Percentiles rank a stretch among this genome's conserved stretches.
phyloP scores from a whole-genome alignment of 495 filamentous ascomycete genomes.

The Apodospora peruviana region DNA sequence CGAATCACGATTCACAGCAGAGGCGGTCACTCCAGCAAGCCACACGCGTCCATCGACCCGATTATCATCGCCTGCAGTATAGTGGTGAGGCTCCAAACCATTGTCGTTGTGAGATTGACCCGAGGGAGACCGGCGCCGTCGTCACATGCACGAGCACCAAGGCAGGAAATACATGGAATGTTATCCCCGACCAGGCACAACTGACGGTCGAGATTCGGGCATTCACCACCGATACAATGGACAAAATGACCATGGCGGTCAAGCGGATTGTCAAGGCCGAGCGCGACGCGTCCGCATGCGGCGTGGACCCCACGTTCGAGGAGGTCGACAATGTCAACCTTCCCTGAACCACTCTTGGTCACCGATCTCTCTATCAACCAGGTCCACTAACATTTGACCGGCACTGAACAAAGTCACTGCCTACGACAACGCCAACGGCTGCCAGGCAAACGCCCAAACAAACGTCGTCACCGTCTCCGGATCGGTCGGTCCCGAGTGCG shows the following conservation, averaged over 20 bases:
- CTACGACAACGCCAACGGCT: too few relatives aligned
- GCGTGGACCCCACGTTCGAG: background rate
- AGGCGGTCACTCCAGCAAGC: slow-evolving; percentile 48
- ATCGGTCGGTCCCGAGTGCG: too few relatives aligned
- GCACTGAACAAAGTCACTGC: too few relatives aligned
- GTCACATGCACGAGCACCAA: slow-evolving; percentile 49
- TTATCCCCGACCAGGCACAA: slow-evolving; percentile 38
- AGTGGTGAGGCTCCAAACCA: slow-evolving; percentile 50
- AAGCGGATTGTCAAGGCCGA: background rate
- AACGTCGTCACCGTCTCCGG: too few relatives aligned
- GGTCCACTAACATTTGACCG: too few relatives aligned
- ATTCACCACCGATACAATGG: background rate
- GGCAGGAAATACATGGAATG: slow-evolving; percentile 48
- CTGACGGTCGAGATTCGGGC: slow-evolving; percentile 3
- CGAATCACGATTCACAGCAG: slow-evolving; percentile 43
- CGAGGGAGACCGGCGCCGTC: slow-evolving; percentile 47
- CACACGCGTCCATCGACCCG: slow-evolving; percentile 51
- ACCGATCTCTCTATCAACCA: too few relatives aligned
- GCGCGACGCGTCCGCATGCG: slow-evolving; percentile 1
- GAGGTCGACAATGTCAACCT: background rate
- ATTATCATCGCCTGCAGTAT: slow-evolving; percentile 47
- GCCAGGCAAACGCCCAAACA: too few relatives aligned
- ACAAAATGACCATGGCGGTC: background rate
- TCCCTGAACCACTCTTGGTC: too few relatives aligned
- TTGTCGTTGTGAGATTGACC: slow-evolving; percentile 49